Conservation (phyloP, 2,329 filamentous ascomycete genomes). For the Alternaria sp. region DNA sequence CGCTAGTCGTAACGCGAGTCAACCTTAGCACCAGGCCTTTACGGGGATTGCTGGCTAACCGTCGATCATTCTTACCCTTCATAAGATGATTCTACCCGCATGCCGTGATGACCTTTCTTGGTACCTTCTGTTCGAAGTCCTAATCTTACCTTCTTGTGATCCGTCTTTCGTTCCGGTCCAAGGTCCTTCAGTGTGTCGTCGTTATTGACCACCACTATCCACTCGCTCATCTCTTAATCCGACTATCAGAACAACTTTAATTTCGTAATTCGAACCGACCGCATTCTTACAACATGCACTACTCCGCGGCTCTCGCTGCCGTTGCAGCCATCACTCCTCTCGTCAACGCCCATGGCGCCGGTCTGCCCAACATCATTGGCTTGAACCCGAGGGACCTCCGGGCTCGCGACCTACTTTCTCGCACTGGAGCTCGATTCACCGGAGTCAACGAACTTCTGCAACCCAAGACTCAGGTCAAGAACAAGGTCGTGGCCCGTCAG, state of each 20-base stretch:
- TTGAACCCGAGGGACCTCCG: conserved; percentile 45
- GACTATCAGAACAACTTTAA: conserved; percentile 19
- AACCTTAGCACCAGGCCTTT: conserved; percentile 31
- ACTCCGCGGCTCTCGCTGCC: conserved; percentile 40
- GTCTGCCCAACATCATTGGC: conserved; percentile 43
- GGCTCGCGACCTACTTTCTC: conserved; percentile 41
- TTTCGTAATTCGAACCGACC: conserved; percentile 32
- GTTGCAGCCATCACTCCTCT: conserved; percentile 38
- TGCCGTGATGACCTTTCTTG: conserved; percentile 10
- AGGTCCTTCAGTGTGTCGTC: conserved; percentile 39
- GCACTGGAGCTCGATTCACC: conserved; percentile 32
- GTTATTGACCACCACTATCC: conserved; percentile 35
- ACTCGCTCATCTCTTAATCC: conserved; percentile 34
- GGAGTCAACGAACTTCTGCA: conserved; percentile 26
- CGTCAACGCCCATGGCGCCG: conserved; percentile 39
- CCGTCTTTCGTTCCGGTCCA: conserved; percentile 23
- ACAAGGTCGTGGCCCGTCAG: conserved; percentile 35
- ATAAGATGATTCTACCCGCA: conserved; percentile 23
- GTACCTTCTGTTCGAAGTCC: conserved; percentile 20
- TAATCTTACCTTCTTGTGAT: conserved; percentile 25
- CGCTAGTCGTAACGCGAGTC: conserved; percentile 18
- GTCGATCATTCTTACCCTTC: conserved; percentile 26
- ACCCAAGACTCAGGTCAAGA: conserved; percentile 14
- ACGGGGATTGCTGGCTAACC: conserved; percentile 16
- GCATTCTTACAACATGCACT: conserved; percentile 36